Conservation (phyloP, 257 asterid species). For the Ballota nigra region DNA sequence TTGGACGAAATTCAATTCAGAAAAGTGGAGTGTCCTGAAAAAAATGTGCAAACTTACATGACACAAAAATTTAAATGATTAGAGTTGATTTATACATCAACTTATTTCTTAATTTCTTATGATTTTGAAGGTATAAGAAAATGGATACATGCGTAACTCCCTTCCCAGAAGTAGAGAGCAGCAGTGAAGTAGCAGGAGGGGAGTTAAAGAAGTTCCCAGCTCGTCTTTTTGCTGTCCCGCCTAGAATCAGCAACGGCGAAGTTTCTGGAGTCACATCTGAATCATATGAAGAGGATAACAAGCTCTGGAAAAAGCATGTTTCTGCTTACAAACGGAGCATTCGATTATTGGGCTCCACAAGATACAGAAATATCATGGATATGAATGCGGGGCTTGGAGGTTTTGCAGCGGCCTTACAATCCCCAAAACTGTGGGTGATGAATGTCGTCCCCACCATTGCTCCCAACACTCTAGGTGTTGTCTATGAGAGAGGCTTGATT, state of each 20-base stretch:
- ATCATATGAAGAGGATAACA: slow-evolving; percentile 60
- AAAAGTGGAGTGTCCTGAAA: too few relatives aligned
- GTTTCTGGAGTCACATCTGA: slow-evolving; percentile 64
- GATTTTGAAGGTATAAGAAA: slow-evolving; percentile 64
- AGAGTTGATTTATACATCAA: background rate
- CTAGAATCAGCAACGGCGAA: slow-evolving; percentile 57
- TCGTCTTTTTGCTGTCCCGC: slow-evolving; percentile 80
- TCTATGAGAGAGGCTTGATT: slow-evolving; percentile 82
- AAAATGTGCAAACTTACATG: too few relatives aligned
- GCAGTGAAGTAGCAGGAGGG: slow-evolving; percentile 49
- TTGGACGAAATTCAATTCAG: too few relatives aligned
- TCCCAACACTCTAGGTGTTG: slow-evolving; percentile 60
- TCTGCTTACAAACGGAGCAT: slow-evolving; percentile 53
- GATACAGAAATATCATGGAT: slow-evolving; percentile 87
- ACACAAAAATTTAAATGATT: background rate
- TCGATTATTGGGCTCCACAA: slow-evolving; percentile 60
- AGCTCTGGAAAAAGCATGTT: slow-evolving; percentile 74
- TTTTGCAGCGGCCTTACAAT: slow-evolving; percentile 84
- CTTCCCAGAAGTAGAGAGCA: slow-evolving; percentile 50
- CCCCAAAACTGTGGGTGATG: slow-evolving; percentile 89
- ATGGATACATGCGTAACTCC: slow-evolving; percentile 81
- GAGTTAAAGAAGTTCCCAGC: slow-evolving; percentile 69
- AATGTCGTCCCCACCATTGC: slow-evolving; percentile 81
- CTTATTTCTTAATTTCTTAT: background rate
- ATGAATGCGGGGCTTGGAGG: slow-evolving; percentile 95